These are phyloP conservation scores for Geotrichum reessii DNA, from an alignment of 1,139 yeast species.

Conservation along the genomic window DNA sequence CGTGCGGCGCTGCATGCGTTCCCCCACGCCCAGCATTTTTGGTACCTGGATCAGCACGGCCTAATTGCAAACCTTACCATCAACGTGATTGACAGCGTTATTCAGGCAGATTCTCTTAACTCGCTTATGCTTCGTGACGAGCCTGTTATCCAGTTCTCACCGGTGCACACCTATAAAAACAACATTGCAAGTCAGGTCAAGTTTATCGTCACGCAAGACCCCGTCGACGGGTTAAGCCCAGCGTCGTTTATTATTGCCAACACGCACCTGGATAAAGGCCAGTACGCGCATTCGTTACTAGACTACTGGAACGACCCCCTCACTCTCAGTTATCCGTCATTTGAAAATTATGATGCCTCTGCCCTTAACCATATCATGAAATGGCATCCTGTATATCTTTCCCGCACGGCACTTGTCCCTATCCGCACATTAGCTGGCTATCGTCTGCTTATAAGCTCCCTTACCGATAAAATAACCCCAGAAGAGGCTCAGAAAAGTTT, in stretches of 20 bases:
- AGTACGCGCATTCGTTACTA: constrained; percentile 55
- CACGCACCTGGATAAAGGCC: constrained; percentile 12
- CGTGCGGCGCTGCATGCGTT: constrained; percentile 85
- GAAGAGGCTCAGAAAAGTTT: neutral
- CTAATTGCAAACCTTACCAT: constrained; percentile 61
- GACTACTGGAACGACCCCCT: constrained; percentile 74
- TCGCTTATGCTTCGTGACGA: constrained; percentile 58
- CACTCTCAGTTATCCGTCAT: constrained; percentile 57
- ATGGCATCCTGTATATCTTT: constrained; percentile 83
- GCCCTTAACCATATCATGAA: constrained; percentile 78
- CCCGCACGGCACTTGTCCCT: constrained; percentile 68
- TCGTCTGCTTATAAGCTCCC: neutral
- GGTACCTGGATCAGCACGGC: constrained; percentile 66
- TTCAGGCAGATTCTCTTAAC: constrained; percentile 49
- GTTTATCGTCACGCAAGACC: constrained; percentile 61
- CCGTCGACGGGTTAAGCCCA: constrained; percentile 51
- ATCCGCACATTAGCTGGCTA: neutral
- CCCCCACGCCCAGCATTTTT: constrained; percentile 76
- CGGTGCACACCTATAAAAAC: constrained; percentile 63
- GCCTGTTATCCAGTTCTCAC: constrained; percentile 52
- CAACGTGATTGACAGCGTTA: constrained; percentile 51
- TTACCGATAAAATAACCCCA: neutral
- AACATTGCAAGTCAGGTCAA: constrained; percentile 49
- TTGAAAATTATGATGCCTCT: constrained; percentile 50
- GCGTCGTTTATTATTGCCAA: constrained; percentile 64